Evolutionary conservation across 768 basidiomycete genomes (phyloP), one percentile per base, ranked within the genome.

Genomic region (Auricularia sp.): DNA sequence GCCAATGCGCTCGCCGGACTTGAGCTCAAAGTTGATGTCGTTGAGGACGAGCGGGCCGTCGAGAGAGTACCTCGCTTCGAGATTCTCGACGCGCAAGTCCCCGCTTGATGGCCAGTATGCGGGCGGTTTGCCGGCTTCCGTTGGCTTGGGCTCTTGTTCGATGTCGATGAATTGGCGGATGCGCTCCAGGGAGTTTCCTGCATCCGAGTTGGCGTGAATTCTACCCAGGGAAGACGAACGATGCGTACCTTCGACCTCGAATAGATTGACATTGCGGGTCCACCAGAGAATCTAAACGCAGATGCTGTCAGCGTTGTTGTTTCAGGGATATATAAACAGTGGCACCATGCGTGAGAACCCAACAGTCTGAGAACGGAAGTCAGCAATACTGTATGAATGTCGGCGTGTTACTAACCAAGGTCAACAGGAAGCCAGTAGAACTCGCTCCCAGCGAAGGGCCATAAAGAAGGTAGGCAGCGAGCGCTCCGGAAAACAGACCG

Each of bases 91-190:
- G 5, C 75, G 71, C 42, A 88, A 75, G 34, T 79, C 74, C 11
- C 87, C 87, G 16, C 80, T 82, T 10, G 81, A 75, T 0, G 87
- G 86, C 87, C 87, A 88, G 65, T 84, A 79, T 0, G 86, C 86
- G 2, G 87, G 86, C 3, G 86, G 86, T 43, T 74, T 72, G 51
- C 81, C 80, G 10, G 70, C 64, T n/a, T 72, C 64, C 0, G 76
- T 76, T 2, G 77, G 64, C 64, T 75, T 72, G 3, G 78, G 78
- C 70, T 87, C 85, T 61, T 84, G 82, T 43, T 86, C 85, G 64
- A 86, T 84, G 39, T 76, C 69, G n/a, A 86, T 71, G 69, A 84
- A 87, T 54, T 76, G 76, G 56, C 76, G 71, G 64, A 80, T 75
- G 11, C 79, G 70, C 68, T 77, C 70, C 6, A 73, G 60, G 39